A percentile compares a stretch with the other conserved stretches of the same genome.
phyloP scores from a whole-genome alignment of 2,329 filamentous ascomycete genomes.

The Diaporthe humulicola region DNA sequence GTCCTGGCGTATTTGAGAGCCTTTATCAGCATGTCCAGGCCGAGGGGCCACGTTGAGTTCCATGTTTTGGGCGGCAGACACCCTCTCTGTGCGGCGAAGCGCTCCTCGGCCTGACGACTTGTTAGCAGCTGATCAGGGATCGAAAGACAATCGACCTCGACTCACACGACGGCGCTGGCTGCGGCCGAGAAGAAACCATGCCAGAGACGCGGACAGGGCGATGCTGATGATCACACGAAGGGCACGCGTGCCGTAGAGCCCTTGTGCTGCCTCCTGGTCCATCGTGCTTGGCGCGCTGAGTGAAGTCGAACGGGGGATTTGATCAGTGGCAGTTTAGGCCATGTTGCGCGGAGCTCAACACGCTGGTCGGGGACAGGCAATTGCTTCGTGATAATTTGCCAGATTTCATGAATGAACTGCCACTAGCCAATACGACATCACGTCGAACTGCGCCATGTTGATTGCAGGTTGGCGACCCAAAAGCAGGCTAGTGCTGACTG shows the following conservation, averaged over 20 bases:
- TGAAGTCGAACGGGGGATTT: too few species aligned
- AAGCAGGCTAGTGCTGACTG: constrained; percentile 25
- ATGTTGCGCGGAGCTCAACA: background rate
- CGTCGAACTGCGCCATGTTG: background rate
- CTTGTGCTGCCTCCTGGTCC: background rate
- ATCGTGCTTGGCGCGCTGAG: background rate
- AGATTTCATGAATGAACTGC: background rate
- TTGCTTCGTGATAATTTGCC: background rate
- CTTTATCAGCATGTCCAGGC: constrained; percentile 19
- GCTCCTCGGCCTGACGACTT: background rate
- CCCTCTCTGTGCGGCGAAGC: constrained; percentile 1
- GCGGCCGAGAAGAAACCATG: constrained; percentile 7
- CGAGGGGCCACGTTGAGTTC: constrained; percentile 20
- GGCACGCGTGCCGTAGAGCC: background rate
- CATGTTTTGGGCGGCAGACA: constrained; percentile 17
- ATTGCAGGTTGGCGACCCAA: background rate
- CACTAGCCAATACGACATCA: background rate
- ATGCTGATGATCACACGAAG: background rate
- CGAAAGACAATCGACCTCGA: background rate
- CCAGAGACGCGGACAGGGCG: background rate
- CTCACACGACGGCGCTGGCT: constrained; percentile 12
- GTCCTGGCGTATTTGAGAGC: constrained; percentile 16
- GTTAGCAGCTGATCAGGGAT: background rate
- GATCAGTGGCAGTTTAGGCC: background rate
- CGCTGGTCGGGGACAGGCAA: background rate